Evolutionary conservation across 2,329 filamentous ascomycete genomes (phyloP), one percentile per base, ranked within the genome.

Genomic region (Cladosporium sp.): DNA sequence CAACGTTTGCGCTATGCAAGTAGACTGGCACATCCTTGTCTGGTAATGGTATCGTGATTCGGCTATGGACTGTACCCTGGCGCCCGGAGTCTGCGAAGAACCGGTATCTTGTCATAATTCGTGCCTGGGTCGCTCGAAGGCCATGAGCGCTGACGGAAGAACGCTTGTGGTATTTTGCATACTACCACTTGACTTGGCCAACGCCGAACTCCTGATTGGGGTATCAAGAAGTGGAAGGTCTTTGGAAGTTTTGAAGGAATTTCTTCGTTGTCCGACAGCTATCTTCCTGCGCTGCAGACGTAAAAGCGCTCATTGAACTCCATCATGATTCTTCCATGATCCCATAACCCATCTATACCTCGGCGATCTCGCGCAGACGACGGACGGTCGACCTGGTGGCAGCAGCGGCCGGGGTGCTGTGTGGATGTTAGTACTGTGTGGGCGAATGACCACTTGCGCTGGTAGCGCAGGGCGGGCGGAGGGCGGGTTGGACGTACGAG

Each of bases 381-480:
- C 93, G 91, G 84, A 97, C 93, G 77, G 93, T 97, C 76, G 93
- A 97, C 84, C 93, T 89, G 84, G 93, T 96, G 77, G 93, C 92
- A 77, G 92, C 93, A 73, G 93, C 93, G 77, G 93, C 93, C 73
- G 93, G 91, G 77, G 93, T 97, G 74, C 92, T 96, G 76, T 75
- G 66, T 39, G 62, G 14, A 21, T 53, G 63, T 64, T 65, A 64
- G 68, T 69, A 43, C 66, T 43, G 14, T 32, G 34, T 7, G 28
- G 21, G 49, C 21, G 32, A 13, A 21, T n/a, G 5, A 34, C 36
- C 48, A 28, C 39, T n/a, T 73, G 93, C 93, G 77, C 93, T 93
- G 72, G 93, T 91, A 76, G 93, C 97, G 74, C 92, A 96, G 75
- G 75, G 66, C 34, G 64, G n/a, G 39, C n/a, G 26, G 30, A 11